Evolutionary conservation across 2,329 filamentous ascomycete species (phyloP), one percentile per base, ranked within the genome.

Genomic region (Cordyceps tenuipes): DNA sequence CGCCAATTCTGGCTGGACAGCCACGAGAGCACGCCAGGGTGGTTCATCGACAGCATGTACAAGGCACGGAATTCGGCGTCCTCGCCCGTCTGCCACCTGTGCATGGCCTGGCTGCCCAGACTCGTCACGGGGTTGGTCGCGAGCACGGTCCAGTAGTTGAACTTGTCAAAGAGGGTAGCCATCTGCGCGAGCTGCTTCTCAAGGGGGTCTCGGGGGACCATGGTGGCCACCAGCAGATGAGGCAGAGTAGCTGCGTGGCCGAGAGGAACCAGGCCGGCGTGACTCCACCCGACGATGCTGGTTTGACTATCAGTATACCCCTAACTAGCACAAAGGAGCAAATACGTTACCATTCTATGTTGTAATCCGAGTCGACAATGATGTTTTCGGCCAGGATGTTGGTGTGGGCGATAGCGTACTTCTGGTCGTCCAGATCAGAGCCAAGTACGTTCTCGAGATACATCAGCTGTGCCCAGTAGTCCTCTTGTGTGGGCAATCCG

Each of bases 231-330:
- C 34, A 58, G 29, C n/a, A 58, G 19, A 47, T 46, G 55, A 47
- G 55, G 55, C 2, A 58, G 21, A 8, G 21, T 19, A 46, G 55
- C 55, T 5, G 46, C 47, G 8, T 58, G 46, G 21, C 46, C 39
- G n/a, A 58, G 21, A 9, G 46, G 55, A 6, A 19, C 21, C 9
- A 58, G 8, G 36, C 23, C 34, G 15, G 12, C 44, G 17, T 19
- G 15, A 34, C 55, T 50, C 55, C 55, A 58, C 9, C 44, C 55
- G n/a, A 58, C n/a, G 9, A 58, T 50, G 12, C 55, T 58, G 5
- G n/a, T n/a, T 19, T 19, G 3, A 5, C 6, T 36, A 13, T 47
- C 6, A 44, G 41, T 36, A n/a, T 46, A 10, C 8, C 12, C 4
- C 6, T 7, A 43, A 8, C 23, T 23, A 29, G 13, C 6, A 7